These are phyloP conservation scores for Taphrina confusa DNA, from an alignment of 1,139 yeast genomes.

Conservation along the genomic window DNA sequence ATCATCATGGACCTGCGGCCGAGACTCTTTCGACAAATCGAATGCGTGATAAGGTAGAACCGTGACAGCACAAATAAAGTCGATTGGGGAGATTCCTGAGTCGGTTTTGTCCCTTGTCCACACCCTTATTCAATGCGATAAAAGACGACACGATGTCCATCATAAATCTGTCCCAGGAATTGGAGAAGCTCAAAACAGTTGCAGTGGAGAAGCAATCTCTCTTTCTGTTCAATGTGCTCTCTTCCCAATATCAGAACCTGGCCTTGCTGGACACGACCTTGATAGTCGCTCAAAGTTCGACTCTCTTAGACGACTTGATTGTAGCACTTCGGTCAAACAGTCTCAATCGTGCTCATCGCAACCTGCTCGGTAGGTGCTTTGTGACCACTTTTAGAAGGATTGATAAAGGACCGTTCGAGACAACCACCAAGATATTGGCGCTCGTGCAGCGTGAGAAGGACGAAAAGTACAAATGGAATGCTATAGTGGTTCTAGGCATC, in stretches of 20 bases:
- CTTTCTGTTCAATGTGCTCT: conserved; percentile 38
- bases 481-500: conserved; percentile 31
- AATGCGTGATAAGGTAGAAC: too few species aligned
- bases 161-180: conserved; percentile 17
- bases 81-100: too few species aligned
- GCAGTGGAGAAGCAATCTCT: conserved; percentile 39
- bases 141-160: conserved; percentile 18
- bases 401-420: conserved; percentile 44
- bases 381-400: conserved; percentile 36
- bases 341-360: conserved; percentile 38
- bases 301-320: conserved; percentile 51
- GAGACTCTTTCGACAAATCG: too few species aligned
- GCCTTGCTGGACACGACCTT: conserved; percentile 38
- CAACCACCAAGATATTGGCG: conserved; percentile 43
- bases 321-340: conserved; percentile 47
- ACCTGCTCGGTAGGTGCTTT: conserved; percentile 39
- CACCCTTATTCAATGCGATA: too few species aligned
- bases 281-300: conserved; percentile 40
- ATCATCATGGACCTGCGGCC: too few species aligned
- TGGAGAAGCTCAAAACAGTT: conserved; percentile 33
- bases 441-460: conserved; percentile 43
- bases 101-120: too few species aligned
- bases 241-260: conserved; percentile 37
- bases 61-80: too few species aligned
- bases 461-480: conserved; percentile 40